Conservation (phyloP, 2,329 filamentous ascomycete species). For the Paecilomyces variotii region DNA sequence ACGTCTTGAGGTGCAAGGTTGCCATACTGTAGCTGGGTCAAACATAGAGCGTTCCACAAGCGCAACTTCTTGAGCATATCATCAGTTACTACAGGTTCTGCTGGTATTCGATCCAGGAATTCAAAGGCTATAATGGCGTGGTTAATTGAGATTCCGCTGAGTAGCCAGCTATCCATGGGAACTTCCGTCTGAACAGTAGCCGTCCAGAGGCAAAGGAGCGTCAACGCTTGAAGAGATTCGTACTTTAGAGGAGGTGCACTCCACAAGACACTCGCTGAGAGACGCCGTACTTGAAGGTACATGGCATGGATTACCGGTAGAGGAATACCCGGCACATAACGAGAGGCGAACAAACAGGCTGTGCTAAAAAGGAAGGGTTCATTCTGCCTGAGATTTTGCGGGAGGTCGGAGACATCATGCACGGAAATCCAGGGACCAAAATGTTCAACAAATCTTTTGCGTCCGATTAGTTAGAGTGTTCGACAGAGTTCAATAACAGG, state of each 20-base stretch:
- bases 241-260: slow-evolving; percentile 20
- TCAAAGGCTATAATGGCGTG: slow-evolving; percentile 20
- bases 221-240: slow-evolving; percentile 23
- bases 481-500: not conserved
- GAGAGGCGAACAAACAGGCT: slow-evolving; percentile 24
- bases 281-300: slow-evolving; percentile 24
- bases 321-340: slow-evolving; percentile 24
- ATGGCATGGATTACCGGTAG: slow-evolving; percentile 19
- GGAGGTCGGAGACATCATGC: slow-evolving; percentile 20
- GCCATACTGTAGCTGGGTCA: slow-evolving; percentile 26
- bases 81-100: slow-evolving; percentile 18
- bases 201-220: slow-evolving; percentile 24
- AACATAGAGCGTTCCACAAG: slow-evolving; percentile 26
- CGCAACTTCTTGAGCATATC: slow-evolving; percentile 23
- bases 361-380: slow-evolving; percentile 26
- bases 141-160: slow-evolving; percentile 29
- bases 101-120: slow-evolving; percentile 11
- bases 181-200: slow-evolving; percentile 24
- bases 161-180: slow-evolving; percentile 27
- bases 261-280: slow-evolving; percentile 21
- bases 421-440: slow-evolving; percentile 25
- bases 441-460: slow-evolving; percentile 21
- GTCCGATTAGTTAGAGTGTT: not conserved
- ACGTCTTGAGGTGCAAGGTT: not conserved
- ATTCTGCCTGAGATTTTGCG: slow-evolving; percentile 12